Percentiles rank a stretch among this genome's conserved stretches.
These are phyloP conservation scores for Talaromyces islandicus DNA, from an alignment of 2,329 filamentous ascomycete species.

Conservation along the genomic window DNA sequence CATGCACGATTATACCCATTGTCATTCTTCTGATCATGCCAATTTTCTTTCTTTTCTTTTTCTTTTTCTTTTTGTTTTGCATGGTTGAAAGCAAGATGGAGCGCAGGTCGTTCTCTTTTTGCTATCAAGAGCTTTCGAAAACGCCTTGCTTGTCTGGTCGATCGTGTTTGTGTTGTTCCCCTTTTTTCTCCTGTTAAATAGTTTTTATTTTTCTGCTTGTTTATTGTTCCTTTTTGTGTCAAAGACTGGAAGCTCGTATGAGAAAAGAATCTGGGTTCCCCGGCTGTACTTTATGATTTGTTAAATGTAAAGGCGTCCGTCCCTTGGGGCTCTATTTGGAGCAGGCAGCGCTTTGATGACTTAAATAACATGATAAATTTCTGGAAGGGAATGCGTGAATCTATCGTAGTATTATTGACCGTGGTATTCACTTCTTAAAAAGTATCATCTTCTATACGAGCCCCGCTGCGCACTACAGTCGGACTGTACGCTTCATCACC, in stretches of 20 bases:
- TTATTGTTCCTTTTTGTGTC: neutral
- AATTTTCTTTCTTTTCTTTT: neutral
- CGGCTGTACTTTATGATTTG: neutral
- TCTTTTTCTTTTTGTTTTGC: neutral
- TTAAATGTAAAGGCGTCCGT: neutral
- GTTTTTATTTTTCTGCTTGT: neutral
- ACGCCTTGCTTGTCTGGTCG: neutral
- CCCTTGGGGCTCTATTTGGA: neutral
- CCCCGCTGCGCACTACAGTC: constrained; percentile 38
- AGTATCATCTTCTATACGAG: constrained; percentile 41
- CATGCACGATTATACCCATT: neutral
- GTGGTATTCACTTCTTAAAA: too few relatives aligned
- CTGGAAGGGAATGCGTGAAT: neutral
- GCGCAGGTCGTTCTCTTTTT: constrained; percentile 6
- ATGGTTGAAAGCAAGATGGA: constrained; percentile 6
- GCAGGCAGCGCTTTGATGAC: neutral
- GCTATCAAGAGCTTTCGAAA: neutral
- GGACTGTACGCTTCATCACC: constrained; percentile 37
- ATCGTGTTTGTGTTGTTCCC: neutral
- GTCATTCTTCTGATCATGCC: neutral
- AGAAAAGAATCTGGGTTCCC: neutral
- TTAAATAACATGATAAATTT: neutral
- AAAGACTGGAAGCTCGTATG: neutral
- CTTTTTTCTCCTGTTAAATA: neutral
- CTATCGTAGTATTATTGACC: neutral